Base-by-base conservation (phyloP, 2,329 filamentous ascomycete species). In the Pseudogymnoascus sp. region DNA sequence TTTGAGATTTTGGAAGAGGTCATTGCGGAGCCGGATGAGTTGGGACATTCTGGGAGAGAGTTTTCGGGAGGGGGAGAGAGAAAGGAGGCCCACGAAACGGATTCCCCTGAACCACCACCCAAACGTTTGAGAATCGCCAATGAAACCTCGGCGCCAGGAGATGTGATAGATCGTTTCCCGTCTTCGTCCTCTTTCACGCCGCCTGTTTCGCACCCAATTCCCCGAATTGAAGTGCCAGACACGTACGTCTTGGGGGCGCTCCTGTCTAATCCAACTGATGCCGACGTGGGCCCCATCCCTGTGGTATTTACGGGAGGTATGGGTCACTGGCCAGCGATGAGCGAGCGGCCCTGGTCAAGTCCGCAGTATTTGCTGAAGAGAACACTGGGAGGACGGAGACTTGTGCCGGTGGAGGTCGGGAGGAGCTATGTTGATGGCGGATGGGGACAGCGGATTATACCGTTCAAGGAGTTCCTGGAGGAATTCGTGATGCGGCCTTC, bases 331-430 rank as follows among this genome's bases (percentile, higher is more conserved):
- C 91, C 93, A 0, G 93, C 93, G 0, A 75, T 89, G n/a, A 79
- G 78, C 2, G 77, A 80, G 0, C 79, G 81, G 1, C 84, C 85
- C 0, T 99, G 95, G 95, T 80, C 78, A 7, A 84, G 81, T n/a
- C 86, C 87, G 0, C 77, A 78, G 0, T 96, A 97, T 73, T 85
- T 96, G 63, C 79, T 91, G 10, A 80, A 84, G 10, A 82, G 80
- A 63, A 97, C 93, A 0, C 85, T 96, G 37, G 83, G 80, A 2
- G 95, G 95, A 0, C 80, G 87, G 34, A 82, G 95, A 10, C 82
- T 96, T 0, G 90, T 97, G 0, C 93, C 93, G 0, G 83, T 97
- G 2, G 93, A 97, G 73, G 75, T 95, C 1, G 93, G 95, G 0
- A 81, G 89, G 56, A 95, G 89, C 71, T 99, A 97, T 72, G 93